Percentiles rank a stretch among this genome's conserved stretches.
These are phyloP conservation scores for Austroboletus niveus DNA, from an alignment of 1,284 basidiomycete species.

Conservation along the genomic window DNA sequence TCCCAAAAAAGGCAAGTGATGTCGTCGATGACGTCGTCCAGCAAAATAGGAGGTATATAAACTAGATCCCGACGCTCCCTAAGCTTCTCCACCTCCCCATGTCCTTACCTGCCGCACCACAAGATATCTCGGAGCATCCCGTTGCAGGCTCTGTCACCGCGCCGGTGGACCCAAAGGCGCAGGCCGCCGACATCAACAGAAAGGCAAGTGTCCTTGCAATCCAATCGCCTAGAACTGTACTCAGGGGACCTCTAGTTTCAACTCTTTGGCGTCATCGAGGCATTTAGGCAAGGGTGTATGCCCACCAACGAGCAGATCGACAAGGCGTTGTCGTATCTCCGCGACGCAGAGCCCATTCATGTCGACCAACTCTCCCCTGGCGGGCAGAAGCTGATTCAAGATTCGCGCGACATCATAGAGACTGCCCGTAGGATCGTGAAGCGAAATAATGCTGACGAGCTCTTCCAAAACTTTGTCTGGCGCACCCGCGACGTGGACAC, in stretches of 20 bases:
- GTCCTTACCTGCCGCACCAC: conserved; percentile 60
- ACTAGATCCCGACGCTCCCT: neutral
- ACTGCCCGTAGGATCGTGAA: conserved; percentile 68
- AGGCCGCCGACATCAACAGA: conserved; percentile 62
- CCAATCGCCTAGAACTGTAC: neutral
- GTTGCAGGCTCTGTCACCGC: conserved; percentile 51
- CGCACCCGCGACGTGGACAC: conserved; percentile 61
- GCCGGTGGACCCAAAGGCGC: conserved; percentile 52
- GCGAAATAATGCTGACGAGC: conserved; percentile 87
- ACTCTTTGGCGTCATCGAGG: conserved; percentile 76
- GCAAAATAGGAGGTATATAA: conserved; percentile 17
- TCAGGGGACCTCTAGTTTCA: conserved; percentile 43
- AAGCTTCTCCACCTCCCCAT: conserved; percentile 35
- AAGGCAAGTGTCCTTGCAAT: conserved; percentile 40
- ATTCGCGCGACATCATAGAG: conserved; percentile 71
- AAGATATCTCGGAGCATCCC: conserved; percentile 60
- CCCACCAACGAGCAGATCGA: conserved; percentile 84
- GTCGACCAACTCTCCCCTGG: conserved; percentile 68
- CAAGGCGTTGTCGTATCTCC: conserved; percentile 65
- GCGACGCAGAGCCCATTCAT: conserved; percentile 67
- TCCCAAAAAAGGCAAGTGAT: conserved; percentile 13
- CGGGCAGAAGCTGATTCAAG: conserved; percentile 74
- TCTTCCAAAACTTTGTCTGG: conserved; percentile 86
- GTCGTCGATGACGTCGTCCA: conserved; percentile 22
- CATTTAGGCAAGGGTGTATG: conserved; percentile 74